Base-by-base conservation (phyloP, 768 basidiomycete species). In the Neoboletus brunneissimus region DNA sequence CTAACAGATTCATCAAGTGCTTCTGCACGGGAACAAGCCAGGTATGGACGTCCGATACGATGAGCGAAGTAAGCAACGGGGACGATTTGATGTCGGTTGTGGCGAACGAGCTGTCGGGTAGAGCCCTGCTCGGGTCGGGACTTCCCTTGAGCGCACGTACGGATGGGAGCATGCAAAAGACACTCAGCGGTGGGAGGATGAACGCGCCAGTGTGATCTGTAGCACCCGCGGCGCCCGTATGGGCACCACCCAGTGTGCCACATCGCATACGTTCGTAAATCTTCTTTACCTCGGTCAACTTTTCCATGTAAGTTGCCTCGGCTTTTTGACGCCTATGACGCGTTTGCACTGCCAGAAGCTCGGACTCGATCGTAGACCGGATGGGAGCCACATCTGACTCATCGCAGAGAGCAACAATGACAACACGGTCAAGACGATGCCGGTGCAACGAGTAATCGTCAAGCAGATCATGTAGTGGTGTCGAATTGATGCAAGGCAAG, bases 151-250 rank as follows among this genome's bases (percentile, higher is more conserved):
- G 57, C 9, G 64, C 53, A 37, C 68, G 64, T 7, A 85, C 72
- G 22, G 81, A 73, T 0, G 83, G 80, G 1, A 86, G 70, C 52
- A 67, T 61, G 20, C 76, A 77, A 67, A 87, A 87, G 34, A 78
- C 73, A 1, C 71, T 44, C 20, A 84, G 67, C 13, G 77, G 68
- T 0, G 84, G 85, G 9, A 86, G 62, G 9, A 74, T 58, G 8
- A 59, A 41, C 8, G 16, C 18, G 13, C 22, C 27, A n/a, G 5
- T 15, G 9, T 42, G 12, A 4, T 54, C 55, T 2, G 13, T 35
- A 11, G 46, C 18, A 15, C 31, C 34, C 0, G 51, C 22, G 4
- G 23, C 15, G 10, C 25, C 53, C 0, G 38, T 27, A 11, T n/a
- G 1, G 18, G 18, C 1, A 15, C 13, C 20, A 11, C n/a, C 20